phyloP scores from a whole-genome alignment of 2,329 filamentous ascomycete genomes.

The Penicillium hesseltinei region DNA sequence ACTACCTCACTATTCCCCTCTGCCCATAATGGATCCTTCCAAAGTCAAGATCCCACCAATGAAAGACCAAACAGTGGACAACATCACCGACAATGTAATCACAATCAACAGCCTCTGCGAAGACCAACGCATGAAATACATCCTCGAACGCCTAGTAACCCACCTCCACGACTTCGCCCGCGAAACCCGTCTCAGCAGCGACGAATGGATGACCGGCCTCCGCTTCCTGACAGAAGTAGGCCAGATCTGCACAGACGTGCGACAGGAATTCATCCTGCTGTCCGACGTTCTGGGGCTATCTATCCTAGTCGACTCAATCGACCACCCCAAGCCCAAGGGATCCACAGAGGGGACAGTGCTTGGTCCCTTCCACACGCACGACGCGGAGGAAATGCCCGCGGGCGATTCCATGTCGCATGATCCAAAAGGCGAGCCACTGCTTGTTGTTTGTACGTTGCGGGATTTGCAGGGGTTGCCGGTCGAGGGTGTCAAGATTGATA shows the following conservation, averaged over 20 bases:
- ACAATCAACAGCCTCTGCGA: constrained; percentile 70
- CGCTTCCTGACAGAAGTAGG: constrained; percentile 70
- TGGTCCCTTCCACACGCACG: constrained; percentile 80
- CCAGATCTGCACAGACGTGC: constrained; percentile 70
- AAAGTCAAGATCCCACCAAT: constrained; percentile 47
- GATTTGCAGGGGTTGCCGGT: constrained; percentile 65
- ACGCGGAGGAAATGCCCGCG: constrained; percentile 57
- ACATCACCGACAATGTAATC: constrained; percentile 75
- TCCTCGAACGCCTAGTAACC: constrained; percentile 70
- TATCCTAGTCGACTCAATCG: constrained; percentile 76
- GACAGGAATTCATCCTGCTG: constrained; percentile 81
- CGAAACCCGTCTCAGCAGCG: constrained; percentile 71
- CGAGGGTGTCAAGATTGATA: constrained; percentile 67
- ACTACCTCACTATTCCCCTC: too few relatives aligned
- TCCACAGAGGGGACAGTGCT: constrained; percentile 77
- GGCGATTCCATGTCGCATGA: constrained; percentile 67
- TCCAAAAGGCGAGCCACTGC: constrained; percentile 64
- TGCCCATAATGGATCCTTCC: constrained; percentile 41
- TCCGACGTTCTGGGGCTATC: constrained; percentile 77
- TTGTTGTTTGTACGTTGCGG: constrained; percentile 70
- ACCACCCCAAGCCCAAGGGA: constrained; percentile 71
- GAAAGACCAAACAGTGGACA: constrained; percentile 73
- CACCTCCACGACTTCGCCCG: constrained; percentile 81
- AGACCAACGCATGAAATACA: constrained; percentile 65
- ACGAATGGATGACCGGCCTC: constrained; percentile 75